Percentiles rank a stretch among this genome's conserved stretches.
Evolutionary conservation across 2,329 filamentous ascomycete species (phyloP).

Genomic region (Claviceps pazoutovae): DNA sequence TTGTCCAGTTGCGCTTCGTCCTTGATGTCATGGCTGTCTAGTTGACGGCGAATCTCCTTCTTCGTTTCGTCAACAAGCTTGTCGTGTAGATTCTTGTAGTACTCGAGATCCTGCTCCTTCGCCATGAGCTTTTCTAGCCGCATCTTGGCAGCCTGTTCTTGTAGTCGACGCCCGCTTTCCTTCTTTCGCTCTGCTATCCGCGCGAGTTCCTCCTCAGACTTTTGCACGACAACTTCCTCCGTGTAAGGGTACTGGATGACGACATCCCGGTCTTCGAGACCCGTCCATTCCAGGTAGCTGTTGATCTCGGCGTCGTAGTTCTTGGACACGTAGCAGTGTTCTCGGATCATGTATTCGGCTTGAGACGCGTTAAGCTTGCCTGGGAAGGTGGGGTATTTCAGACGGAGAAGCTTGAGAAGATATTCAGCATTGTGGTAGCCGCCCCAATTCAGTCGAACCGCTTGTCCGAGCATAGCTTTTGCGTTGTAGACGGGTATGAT

Average conservation of each 20-base stretch:
- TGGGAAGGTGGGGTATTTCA: constrained; percentile 86
- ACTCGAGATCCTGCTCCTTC: constrained; percentile 91
- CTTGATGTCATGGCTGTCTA: constrained; percentile 85
- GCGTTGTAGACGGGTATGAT: constrained; percentile 84
- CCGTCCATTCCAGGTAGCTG: constrained; percentile 76
- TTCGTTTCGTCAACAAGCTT: constrained; percentile 66
- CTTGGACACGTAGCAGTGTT: constrained; percentile 80
- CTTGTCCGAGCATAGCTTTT: constrained; percentile 72
- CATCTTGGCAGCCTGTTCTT: constrained; percentile 97
- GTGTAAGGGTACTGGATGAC: constrained; percentile 89
- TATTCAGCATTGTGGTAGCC: constrained; percentile 84
- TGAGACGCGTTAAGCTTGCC: constrained; percentile 77
- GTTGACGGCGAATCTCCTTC: constrained; percentile 73
- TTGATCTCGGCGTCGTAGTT: constrained; percentile 70
- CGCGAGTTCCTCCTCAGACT: constrained; percentile 86
- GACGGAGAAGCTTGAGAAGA: constrained; percentile 69
- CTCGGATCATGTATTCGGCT: constrained; percentile 71
- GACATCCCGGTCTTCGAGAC: constrained; percentile 75
- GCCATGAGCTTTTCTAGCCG: constrained; percentile 85
- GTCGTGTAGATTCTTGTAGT: constrained; percentile 72
- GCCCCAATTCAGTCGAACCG: constrained; percentile 88
- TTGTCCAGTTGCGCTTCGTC: constrained; percentile 79
- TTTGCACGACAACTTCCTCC: constrained; percentile 79
- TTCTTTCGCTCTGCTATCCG: constrained; percentile 86
- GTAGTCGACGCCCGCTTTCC: constrained; percentile 78